phyloP scores from a whole-genome alignment of 306 rosid genomes.

The Pachyrhizus erosus region DNA sequence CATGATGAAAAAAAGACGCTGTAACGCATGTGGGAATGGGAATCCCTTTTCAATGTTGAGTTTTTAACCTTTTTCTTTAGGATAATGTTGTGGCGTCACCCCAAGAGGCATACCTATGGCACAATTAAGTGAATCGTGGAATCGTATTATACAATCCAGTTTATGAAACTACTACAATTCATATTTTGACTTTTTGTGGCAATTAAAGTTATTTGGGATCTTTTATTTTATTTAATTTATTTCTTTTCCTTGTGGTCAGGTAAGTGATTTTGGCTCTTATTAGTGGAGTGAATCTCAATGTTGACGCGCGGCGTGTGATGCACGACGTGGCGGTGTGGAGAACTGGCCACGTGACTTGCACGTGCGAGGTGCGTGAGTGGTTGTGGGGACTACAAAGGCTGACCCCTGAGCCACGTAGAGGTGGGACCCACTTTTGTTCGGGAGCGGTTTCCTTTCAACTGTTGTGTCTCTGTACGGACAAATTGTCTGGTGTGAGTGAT shows the following conservation, averaged over 20 bases:
- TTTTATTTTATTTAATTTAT: background rate
- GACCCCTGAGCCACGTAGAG: conserved; percentile 45
- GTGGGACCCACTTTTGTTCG: conserved; percentile 51
- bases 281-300: conserved; percentile 9
- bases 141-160: background rate
- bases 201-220: background rate
- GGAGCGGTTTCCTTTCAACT: conserved; percentile 46
- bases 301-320: conserved; percentile 1
- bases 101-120: background rate
- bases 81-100: background rate
- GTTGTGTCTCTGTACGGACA: conserved; percentile 57
- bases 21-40: background rate
- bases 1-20: background rate
- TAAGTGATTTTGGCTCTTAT: background rate
- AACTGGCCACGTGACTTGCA: conserved; percentile 48
- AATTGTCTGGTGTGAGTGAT: conserved; percentile 5
- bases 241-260: background rate
- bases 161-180: background rate
- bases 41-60: background rate
- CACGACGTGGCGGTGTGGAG: conserved; percentile 31
- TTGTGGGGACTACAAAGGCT: conserved; percentile 37
- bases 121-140: background rate
- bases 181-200: background rate
- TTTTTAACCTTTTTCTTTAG: conserved; percentile 8
- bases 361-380: conserved; percentile 49